Conservation (phyloP, 2,329 filamentous ascomycete genomes). For the Rutstroemia sydowiana region DNA sequence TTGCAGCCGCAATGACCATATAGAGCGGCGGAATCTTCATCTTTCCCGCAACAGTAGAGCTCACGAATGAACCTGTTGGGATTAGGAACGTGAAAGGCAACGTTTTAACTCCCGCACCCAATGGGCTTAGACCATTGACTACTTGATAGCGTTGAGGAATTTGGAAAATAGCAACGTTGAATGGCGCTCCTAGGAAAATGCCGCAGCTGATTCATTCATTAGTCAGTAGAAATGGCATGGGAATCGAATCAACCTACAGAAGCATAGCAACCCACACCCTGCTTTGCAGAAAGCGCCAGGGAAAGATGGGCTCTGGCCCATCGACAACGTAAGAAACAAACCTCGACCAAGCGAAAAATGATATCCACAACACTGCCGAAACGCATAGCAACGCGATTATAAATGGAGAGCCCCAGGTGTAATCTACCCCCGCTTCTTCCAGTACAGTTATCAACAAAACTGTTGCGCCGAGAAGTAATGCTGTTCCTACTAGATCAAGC, state of each 20-base stretch:
- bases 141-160: conserved; percentile 14
- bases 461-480: neutral
- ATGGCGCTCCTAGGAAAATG: conserved; percentile 15
- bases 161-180: conserved; percentile 12
- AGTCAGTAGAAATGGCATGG: neutral
- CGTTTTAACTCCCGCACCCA: neutral
- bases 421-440: neutral
- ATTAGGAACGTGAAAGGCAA: neutral
- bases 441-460: neutral
- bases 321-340: conserved; percentile 3
- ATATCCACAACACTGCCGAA: conserved; percentile 12
- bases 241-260: conserved; percentile 15
- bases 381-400: neutral
- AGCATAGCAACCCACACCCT: conserved; percentile 11
- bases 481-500: neutral
- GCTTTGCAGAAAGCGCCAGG: conserved; percentile 11
- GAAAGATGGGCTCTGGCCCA: conserved; percentile 14
- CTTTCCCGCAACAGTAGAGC: neutral
- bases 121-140: conserved; percentile 6
- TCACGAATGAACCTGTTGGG: neutral
- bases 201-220: neutral
- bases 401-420: neutral
- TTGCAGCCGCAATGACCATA: neutral
- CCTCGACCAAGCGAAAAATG: conserved; percentile 30
- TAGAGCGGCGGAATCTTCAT: neutral